Evolutionary conservation across 345 rosid genomes (phyloP), one percentile per base, ranked within the genome.

Genomic region (Boechera retrofracta): DNA sequence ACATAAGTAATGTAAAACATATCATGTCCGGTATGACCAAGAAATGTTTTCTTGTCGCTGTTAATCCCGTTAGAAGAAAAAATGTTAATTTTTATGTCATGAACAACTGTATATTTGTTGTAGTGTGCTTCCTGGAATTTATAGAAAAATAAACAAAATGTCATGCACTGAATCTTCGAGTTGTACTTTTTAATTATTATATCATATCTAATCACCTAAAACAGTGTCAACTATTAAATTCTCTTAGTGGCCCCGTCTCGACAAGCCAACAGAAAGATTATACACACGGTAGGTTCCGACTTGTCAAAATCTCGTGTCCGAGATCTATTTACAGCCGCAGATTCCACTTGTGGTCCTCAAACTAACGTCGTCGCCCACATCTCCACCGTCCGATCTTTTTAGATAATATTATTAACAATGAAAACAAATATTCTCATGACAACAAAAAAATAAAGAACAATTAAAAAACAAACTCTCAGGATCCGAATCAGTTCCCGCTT

Each of bases 321-420:
- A 54, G 71, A 63, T 72, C 72, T 78, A 81, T 78, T 65, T 73
- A 83, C 83, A 83, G 29, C 89, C 93, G 84, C 82, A 72, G 38
- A 77, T 63, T 48, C 53, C 44, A 16, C 73, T 51, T 72, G 79
- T 33, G 84, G 81, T 78, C 73, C 36, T n/a, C 15, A 51, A 16
- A 15, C 55, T 18, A 76, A 13, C 44, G 8, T 52, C 86, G 73
- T 81, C 77, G 73, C 64, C 61, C 47, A 0, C 26, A 55, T 55
- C 38, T 51, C 3, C 12, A 76, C 76, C 78, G 77, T 73, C 54
- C 64, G 12, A 63, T 79, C 56, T 65, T 61, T 10, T 68, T 13
- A 10, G 12, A 12, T 64, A 45, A 32, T 33, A 31, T 41, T 51
- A 31, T 32, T 47, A 67, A 6, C 12, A 56, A 35, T 1, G 11